These are phyloP conservation scores for Parachlorella kessleri DNA, from an alignment of 139 green algal genomes.

Conservation along the genomic window DNA sequence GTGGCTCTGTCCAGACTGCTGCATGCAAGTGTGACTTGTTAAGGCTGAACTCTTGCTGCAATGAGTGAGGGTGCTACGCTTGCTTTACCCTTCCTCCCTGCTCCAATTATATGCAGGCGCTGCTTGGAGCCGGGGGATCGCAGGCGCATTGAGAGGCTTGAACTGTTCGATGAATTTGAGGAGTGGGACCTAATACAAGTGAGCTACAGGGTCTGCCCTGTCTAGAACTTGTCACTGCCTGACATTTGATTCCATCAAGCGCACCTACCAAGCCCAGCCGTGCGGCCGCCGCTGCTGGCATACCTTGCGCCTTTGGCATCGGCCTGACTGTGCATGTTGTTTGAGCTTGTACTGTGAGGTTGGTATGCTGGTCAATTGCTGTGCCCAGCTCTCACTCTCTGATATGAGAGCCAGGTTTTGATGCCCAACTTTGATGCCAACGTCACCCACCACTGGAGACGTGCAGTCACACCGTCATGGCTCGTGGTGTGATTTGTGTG, in stretches of 20 bases:
- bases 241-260: background rate
- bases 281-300: background rate
- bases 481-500: background rate
- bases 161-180: constrained; percentile 95
- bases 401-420: too few relatives aligned
- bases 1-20: too few relatives aligned
- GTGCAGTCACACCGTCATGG: too few relatives aligned
- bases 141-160: constrained; percentile 48
- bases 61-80: too few relatives aligned
- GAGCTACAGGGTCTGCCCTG: background rate
- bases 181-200: constrained; percentile 97
- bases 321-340: background rate
- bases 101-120: constrained; percentile 10
- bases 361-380: background rate
- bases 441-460: too few relatives aligned
- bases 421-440: too few relatives aligned
- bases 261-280: background rate
- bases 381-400: background rate
- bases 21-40: too few relatives aligned
- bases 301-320: background rate
- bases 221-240: background rate
- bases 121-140: constrained; percentile 57
- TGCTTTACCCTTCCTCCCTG: too few relatives aligned
- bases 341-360: background rate
- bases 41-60: too few relatives aligned